Evolutionary conservation across 495 filamentous ascomycete species (phyloP).

Genomic region (Aspergillus funiculosus): DNA sequence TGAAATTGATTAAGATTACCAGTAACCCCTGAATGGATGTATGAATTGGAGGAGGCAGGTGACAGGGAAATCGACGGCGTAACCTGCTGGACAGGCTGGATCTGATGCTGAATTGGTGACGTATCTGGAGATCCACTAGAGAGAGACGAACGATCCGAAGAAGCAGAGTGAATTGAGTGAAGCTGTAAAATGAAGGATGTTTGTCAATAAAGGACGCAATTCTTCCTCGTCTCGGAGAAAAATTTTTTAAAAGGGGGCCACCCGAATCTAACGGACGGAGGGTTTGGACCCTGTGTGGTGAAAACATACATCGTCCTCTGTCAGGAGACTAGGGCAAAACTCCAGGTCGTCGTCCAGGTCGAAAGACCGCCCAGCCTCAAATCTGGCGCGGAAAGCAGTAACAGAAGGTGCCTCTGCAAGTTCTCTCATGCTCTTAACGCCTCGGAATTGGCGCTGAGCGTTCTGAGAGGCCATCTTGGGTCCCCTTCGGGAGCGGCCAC

Average conservation of each 20-base stretch:
- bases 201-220: slow-evolving; percentile 16
- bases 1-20: slow-evolving; percentile 58
- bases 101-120: slow-evolving; percentile 78
- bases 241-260: background rate
- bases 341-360: slow-evolving; percentile 96
- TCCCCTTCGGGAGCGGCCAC: slow-evolving; percentile 78
- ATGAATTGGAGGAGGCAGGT: slow-evolving; percentile 59
- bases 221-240: background rate
- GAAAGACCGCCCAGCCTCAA: slow-evolving; percentile 90
- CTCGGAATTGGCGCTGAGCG: slow-evolving; percentile 77
- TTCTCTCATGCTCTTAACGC: slow-evolving; percentile 81
- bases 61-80: slow-evolving; percentile 77
- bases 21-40: slow-evolving; percentile 53
- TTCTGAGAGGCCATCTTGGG: slow-evolving; percentile 77
- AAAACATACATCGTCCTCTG: slow-evolving; percentile 88
- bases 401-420: slow-evolving; percentile 70
- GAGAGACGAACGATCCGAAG: slow-evolving; percentile 87
- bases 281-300: slow-evolving; percentile 8
- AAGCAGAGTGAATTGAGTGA: slow-evolving; percentile 79
- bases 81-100: slow-evolving; percentile 67
- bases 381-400: slow-evolving; percentile 70
- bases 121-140: slow-evolving; percentile 90
- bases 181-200: slow-evolving; percentile 48
- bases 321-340: slow-evolving; percentile 90
- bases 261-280: background rate